Conservation (phyloP, 2,329 filamentous ascomycete genomes). For the Sporothrix brunneoviolacea region DNA sequence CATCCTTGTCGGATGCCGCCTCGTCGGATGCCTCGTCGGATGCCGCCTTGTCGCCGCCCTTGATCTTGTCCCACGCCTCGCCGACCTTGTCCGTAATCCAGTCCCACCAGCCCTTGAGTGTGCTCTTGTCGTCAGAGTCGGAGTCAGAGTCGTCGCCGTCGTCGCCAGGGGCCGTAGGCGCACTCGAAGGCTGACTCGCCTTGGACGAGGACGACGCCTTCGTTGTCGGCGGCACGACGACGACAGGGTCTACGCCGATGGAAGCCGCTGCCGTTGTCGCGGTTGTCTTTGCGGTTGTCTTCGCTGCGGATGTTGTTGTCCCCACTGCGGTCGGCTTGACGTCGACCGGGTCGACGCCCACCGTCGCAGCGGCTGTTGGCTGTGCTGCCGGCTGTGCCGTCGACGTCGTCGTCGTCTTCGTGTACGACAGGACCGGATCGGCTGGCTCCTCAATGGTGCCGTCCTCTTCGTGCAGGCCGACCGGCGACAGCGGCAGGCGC, state of each 20-base stretch:
- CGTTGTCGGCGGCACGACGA: background rate
- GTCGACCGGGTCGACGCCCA: conserved; percentile 7
- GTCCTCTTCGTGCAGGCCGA: conserved; percentile 54
- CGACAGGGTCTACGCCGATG: background rate
- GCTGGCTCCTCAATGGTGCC: conserved; percentile 42
- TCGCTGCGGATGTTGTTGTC: conserved; percentile 8
- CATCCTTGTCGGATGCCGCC: background rate
- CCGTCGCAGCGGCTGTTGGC: conserved; percentile 9
- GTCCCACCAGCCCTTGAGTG: conserved; percentile 37
- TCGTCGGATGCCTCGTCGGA: background rate
- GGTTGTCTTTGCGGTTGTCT: conserved; percentile 8
- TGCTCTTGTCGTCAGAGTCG: conserved; percentile 19
- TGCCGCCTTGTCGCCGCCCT: conserved; percentile 13
- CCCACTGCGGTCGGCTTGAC: background rate
- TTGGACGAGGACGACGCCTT: background rate
- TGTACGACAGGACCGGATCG: conserved; percentile 41
- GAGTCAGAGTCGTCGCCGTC: background rate
- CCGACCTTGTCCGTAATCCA: conserved; percentile 45
- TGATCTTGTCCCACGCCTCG: conserved; percentile 41
- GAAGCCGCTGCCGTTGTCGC: conserved; percentile 9
- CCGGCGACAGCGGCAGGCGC: conserved; percentile 58
- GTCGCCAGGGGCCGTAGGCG: conserved; percentile 17
- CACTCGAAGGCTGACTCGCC: background rate
- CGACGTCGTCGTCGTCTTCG: conserved; percentile 6
- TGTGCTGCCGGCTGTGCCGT: conserved; percentile 14